Conservation (phyloP, 164 flowering plant species). For the Stephania yunnanensis region DNA sequence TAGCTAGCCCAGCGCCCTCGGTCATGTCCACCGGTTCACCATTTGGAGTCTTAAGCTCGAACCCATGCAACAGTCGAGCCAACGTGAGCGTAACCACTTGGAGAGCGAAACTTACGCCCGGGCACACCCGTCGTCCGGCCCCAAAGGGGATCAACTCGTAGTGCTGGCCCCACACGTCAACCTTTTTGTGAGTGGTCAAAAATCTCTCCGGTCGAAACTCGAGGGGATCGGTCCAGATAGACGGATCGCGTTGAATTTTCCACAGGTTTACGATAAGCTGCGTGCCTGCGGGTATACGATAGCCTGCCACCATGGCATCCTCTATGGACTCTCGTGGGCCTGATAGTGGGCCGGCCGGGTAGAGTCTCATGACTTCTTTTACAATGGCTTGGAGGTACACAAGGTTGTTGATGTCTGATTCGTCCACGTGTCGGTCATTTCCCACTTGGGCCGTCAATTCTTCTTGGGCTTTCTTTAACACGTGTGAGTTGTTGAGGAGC, state of each 20-base stretch:
- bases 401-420: conserved; percentile 24
- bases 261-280: conserved; percentile 9
- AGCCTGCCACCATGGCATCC: conserved; percentile 10
- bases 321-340: conserved; percentile 10
- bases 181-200: conserved; percentile 10
- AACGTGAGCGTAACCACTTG: conserved; percentile 12
- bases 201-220: conserved; percentile 30
- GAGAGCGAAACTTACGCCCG: conserved; percentile 2
- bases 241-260: conserved; percentile 15
- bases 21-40: too few species aligned
- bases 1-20: too few species aligned
- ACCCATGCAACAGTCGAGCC: conserved; percentile 13
- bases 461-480: conserved; percentile 19
- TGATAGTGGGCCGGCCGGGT: conserved; percentile 18
- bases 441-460: conserved; percentile 26
- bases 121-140: conserved; percentile 12
- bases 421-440: conserved; percentile 20
- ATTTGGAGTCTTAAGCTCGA: conserved; percentile 2
- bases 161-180: conserved; percentile 16
- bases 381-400: conserved; percentile 24
- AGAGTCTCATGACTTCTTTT: conserved; percentile 20
- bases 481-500: conserved; percentile 19
- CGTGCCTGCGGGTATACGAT: conserved; percentile 4
- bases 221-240: conserved; percentile 4
- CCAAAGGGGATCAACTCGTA: conserved; percentile 28